Evolutionary conservation across 2,329 filamentous ascomycete genomes (phyloP).

Genomic region (Hirsutella thompsonii): DNA sequence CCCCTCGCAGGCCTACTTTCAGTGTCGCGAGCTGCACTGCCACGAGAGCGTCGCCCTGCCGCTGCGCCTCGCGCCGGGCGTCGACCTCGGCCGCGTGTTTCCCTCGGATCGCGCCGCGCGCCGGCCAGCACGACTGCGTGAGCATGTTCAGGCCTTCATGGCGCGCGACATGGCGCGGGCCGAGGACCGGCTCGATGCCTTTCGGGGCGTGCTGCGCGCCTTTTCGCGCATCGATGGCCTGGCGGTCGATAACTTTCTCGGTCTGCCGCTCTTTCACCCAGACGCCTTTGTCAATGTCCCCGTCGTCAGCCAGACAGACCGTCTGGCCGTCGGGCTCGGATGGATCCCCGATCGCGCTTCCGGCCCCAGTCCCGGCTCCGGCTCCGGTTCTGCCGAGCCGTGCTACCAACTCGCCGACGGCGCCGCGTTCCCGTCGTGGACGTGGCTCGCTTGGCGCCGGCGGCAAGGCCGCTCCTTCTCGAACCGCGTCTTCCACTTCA

Average conservation of each 20-base stretch:
- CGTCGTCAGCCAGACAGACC: conserved; percentile 18
- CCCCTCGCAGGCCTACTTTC: conserved; percentile 23
- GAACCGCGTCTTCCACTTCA: conserved; percentile 14
- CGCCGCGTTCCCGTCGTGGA: conserved; percentile 21
- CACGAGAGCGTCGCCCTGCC: conserved; percentile 22
- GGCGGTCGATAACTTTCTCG: conserved; percentile 17
- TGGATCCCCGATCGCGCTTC: conserved; percentile 19
- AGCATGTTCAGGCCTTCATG: conserved; percentile 18
- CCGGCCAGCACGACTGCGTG: conserved; percentile 14
- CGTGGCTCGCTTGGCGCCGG: conserved; percentile 23
- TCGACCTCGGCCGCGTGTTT: conserved; percentile 20
- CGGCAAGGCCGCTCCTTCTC: conserved; percentile 7
- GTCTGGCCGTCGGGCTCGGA: conserved; percentile 20
- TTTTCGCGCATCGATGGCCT: conserved; percentile 14
- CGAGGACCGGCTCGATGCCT: conserved; percentile 20
- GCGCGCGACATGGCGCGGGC: conserved; percentile 13
- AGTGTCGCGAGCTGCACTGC: conserved; percentile 22
- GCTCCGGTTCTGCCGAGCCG: too few species aligned
- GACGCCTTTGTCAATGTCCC: conserved; percentile 15
- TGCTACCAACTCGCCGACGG: conserved; percentile 11
- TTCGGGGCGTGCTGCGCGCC: conserved; percentile 16
- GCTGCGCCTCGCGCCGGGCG: conserved; percentile 15
- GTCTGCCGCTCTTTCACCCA: conserved; percentile 21
- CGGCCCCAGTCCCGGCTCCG: too few species aligned
- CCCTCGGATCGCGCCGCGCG: conserved; percentile 10